Conservation (phyloP, 805 yeast species). For the Ogataea pignaliae region DNA sequence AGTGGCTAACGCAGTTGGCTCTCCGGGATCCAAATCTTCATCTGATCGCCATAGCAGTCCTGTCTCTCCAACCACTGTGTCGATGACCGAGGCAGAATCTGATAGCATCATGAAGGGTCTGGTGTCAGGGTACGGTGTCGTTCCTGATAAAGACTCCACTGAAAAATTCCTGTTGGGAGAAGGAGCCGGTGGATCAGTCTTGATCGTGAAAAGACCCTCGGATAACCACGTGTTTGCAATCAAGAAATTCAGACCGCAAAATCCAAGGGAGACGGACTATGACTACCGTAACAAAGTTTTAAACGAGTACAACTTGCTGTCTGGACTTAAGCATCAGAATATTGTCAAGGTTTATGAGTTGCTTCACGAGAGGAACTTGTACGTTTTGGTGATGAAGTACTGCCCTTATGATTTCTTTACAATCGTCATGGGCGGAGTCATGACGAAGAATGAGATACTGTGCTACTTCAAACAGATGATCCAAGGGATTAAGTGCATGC, state of each 20-base stretch:
- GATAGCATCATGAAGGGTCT: constrained; percentile 29
- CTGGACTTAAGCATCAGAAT: constrained; percentile 72
- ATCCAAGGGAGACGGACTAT: constrained; percentile 54
- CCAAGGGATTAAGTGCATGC: constrained; percentile 72
- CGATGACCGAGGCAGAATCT: constrained; percentile 1
- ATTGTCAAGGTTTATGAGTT: constrained; percentile 78
- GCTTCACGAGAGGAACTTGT: constrained; percentile 58
- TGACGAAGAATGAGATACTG: constrained; percentile 63
- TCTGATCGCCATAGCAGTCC: neutral
- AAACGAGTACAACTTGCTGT: constrained; percentile 79
- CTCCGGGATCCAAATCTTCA: neutral
- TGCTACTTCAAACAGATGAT: constrained; percentile 84
- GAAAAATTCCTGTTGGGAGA: constrained; percentile 52
- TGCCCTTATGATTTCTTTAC: constrained; percentile 91
- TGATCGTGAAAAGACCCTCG: constrained; percentile 58
- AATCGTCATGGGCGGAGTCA: constrained; percentile 82
- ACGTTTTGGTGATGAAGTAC: constrained; percentile 85
- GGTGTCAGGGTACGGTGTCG: constrained; percentile 60
- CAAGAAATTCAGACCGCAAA: constrained; percentile 73
- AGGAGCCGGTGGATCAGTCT: constrained; percentile 95
- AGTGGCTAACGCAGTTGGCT: neutral
- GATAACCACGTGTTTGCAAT: constrained; percentile 70
- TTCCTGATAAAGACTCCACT: constrained; percentile 51
- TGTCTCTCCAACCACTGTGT: neutral
- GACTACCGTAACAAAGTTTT: constrained; percentile 77